Evolutionary conservation across 176 grass and related monocot species (phyloP).

Genomic region (Chrysopogon serrulatus): DNA sequence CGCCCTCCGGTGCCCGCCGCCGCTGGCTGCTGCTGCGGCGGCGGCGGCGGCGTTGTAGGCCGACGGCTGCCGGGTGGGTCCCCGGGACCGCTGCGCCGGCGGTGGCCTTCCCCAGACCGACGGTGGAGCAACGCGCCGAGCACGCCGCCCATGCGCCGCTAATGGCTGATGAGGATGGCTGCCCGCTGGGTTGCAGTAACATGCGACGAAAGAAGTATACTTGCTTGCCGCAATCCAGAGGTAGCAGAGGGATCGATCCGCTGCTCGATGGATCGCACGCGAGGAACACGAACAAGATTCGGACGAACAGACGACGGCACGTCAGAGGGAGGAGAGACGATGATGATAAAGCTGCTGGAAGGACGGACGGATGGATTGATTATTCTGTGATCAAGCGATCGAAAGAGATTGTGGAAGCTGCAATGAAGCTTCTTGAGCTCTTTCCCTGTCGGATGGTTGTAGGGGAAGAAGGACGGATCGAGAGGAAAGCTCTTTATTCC

Average conservation of each 20-base stretch:
- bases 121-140: constrained; percentile 35
- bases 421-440: neutral
- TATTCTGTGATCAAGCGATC: neutral
- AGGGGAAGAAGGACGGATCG: too few relatives aligned
- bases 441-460: neutral
- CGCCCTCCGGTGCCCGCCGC: constrained; percentile 3
- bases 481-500: neutral
- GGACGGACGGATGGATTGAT: too few relatives aligned
- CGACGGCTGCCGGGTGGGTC: neutral
- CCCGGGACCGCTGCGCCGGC: neutral
- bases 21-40: too few relatives aligned
- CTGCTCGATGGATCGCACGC: too few relatives aligned
- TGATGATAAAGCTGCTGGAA: neutral
- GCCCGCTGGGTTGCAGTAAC: neutral
- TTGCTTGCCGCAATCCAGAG: too few relatives aligned
- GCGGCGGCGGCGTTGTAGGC: neutral
- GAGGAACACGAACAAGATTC: neutral
- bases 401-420: neutral
- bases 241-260: neutral
- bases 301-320: too few relatives aligned
- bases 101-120: neutral
- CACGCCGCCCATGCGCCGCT: constrained; percentile 39
- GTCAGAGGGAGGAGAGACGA: neutral
- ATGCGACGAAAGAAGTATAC: neutral
- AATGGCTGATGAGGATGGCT: too few relatives aligned